These are phyloP conservation scores for Cystobasidium sp. DNA, from an alignment of 1,284 basidiomycete genomes.

Conservation along the genomic window DNA sequence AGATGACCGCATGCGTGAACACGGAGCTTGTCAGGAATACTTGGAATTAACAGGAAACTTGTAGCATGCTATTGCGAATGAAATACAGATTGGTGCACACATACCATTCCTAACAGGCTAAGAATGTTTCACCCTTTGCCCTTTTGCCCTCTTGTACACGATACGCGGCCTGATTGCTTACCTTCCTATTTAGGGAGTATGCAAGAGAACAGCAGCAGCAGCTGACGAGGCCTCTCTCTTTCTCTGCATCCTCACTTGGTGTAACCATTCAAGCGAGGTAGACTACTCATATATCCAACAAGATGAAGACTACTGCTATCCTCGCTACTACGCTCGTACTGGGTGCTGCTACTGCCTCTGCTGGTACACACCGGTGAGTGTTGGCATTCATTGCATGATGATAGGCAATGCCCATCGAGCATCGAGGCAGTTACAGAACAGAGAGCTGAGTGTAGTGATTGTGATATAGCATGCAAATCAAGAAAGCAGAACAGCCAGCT, in stretches of 20 bases:
- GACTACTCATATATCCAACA: neutral
- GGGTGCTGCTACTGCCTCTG: constrained; percentile 40
- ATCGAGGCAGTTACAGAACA: constrained; percentile 49
- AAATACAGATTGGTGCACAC: neutral
- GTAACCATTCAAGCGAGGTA: neutral
- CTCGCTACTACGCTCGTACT: constrained; percentile 34
- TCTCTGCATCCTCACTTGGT: no score
- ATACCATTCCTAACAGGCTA: neutral
- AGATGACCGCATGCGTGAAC: neutral
- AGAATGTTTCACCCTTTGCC: no score
- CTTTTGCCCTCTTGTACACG: no score
- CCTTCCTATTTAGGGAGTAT: no score
- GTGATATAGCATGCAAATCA: constrained; percentile 28
- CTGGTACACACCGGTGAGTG: constrained; percentile 49
- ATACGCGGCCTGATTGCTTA: no score
- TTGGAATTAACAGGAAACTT: no score
- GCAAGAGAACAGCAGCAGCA: neutral
- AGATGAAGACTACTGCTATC: constrained; percentile 34
- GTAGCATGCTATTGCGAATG: no score
- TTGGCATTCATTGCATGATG: neutral
- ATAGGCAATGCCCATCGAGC: neutral
- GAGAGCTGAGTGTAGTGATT: constrained; percentile 33
- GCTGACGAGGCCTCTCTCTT: no score
- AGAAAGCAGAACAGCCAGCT: constrained; percentile 34
- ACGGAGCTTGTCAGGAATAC: no score